A percentile compares a stretch with the other conserved stretches of the same genome.
These are phyloP conservation scores for Polygonum aviculare DNA, from an alignment of 148 eudicot species.

Conservation along the genomic window DNA sequence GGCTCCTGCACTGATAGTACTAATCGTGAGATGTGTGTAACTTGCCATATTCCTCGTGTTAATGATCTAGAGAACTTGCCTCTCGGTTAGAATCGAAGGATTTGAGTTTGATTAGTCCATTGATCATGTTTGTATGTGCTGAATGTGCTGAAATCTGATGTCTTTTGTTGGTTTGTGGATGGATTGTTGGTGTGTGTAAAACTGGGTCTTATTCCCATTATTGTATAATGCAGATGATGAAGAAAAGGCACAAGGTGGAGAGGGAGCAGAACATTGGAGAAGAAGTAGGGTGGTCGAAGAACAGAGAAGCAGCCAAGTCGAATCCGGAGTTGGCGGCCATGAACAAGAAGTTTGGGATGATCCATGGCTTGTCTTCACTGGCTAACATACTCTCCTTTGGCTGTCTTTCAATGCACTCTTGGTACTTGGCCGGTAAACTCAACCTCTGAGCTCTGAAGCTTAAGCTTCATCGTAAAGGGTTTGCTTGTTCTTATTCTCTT, in stretches of 20 bases:
- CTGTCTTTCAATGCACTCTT: slow-evolving; percentile 87
- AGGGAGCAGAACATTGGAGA: slow-evolving; percentile 85
- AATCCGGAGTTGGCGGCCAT: slow-evolving; percentile 77
- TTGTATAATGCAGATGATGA: slow-evolving; percentile 66
- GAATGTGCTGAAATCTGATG: neutral
- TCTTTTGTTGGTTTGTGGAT: neutral
- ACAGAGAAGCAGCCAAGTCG: slow-evolving; percentile 69
- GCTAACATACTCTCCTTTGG: slow-evolving; percentile 84
- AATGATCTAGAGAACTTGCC: no score
- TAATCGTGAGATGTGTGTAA: no score
- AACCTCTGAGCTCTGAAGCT: slow-evolving; percentile 32
- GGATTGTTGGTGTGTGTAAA: slow-evolving; percentile 6
- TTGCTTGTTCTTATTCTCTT: neutral
- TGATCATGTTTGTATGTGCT: no score
- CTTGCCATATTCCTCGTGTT: no score
- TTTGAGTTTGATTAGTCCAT: no score
- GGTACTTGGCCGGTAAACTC: slow-evolving; percentile 85
- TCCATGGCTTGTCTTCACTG: slow-evolving; percentile 80
- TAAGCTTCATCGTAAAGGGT: neutral
- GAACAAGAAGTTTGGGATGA: slow-evolving; percentile 99
- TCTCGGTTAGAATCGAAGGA: no score
- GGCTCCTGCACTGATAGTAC: neutral
- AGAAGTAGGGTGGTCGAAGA: slow-evolving; percentile 95
- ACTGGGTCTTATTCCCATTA: slow-evolving; percentile 6
- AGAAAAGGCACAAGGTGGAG: slow-evolving; percentile 94